Evolutionary conservation across 2,329 filamentous ascomycete genomes (phyloP).

Genomic region (Fusarium sp.): DNA sequence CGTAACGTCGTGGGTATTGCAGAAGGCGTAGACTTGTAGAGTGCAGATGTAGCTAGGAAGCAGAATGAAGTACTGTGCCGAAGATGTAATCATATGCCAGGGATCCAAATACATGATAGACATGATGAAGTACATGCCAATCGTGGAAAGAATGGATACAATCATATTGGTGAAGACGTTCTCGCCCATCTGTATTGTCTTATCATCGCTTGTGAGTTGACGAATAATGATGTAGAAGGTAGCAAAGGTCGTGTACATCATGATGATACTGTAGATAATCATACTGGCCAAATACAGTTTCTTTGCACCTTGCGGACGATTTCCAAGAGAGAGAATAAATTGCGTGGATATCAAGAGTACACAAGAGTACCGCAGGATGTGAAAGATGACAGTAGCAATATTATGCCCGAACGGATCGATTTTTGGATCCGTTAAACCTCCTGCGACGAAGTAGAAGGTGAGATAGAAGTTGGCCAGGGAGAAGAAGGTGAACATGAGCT

Average conservation of each 20-base stretch:
- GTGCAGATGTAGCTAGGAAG: constrained; percentile 96
- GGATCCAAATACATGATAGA: constrained; percentile 96
- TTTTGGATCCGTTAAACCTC: constrained; percentile 81
- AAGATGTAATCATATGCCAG: constrained; percentile 98
- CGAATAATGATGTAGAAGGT: constrained; percentile 88
- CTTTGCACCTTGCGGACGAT: constrained; percentile 93
- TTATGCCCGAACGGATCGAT: constrained; percentile 93
- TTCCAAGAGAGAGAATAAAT: constrained; percentile 96
- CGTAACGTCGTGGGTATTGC: constrained; percentile 49
- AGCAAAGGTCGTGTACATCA: constrained; percentile 94
- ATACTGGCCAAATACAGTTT: constrained; percentile 90
- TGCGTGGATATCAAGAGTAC: constrained; percentile 91
- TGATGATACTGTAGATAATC: constrained; percentile 92
- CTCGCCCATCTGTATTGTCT: constrained; percentile 74
- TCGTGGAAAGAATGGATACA: constrained; percentile 86
- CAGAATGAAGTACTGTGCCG: constrained; percentile 91
- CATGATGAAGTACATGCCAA: constrained; percentile 96
- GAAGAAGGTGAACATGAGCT: constrained; percentile 96
- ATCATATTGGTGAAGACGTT: constrained; percentile 97
- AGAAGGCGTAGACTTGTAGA: constrained; percentile 97
- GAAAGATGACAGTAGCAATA: constrained; percentile 87
- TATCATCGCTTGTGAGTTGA: constrained; percentile 71
- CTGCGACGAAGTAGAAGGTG: constrained; percentile 97
- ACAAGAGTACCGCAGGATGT: constrained; percentile 85
- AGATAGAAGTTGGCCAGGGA: constrained; percentile 99